These are phyloP conservation scores for Vaccinium vitisidaea DNA, from an alignment of 148 eudicot genomes.

Conservation along the genomic window DNA sequence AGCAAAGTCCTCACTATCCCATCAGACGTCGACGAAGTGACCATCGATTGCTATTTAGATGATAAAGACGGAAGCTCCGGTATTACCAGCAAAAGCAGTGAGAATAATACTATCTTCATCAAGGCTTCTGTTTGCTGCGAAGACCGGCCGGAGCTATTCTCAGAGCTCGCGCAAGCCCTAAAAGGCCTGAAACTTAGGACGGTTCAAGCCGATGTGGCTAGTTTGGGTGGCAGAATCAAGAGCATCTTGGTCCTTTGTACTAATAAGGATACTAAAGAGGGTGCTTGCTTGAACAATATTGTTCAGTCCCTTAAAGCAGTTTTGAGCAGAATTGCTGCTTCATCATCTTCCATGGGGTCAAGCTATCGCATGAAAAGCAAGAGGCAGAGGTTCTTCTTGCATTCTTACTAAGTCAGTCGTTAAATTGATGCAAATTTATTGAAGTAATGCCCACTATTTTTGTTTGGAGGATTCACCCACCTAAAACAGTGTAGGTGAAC, in stretches of 20 bases:
- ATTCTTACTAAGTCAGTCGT: slow-evolving; percentile 15
- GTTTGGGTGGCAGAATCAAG: slow-evolving; percentile 77
- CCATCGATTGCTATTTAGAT: slow-evolving; percentile 32
- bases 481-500: background rate
- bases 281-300: slow-evolving; percentile 25
- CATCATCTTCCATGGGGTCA: slow-evolving; percentile 39
- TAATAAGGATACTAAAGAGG: slow-evolving; percentile 23
- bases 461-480: background rate
- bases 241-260: slow-evolving; percentile 42
- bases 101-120: slow-evolving; percentile 25
- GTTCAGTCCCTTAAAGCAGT: slow-evolving; percentile 53
- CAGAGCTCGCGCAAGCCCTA: slow-evolving; percentile 61
- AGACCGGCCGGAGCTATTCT: slow-evolving; percentile 58
- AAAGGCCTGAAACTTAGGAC: slow-evolving; percentile 45
- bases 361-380: slow-evolving; percentile 66
- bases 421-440: background rate
- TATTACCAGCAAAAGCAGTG: background rate
- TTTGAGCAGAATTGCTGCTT: slow-evolving; percentile 48
- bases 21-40: slow-evolving; percentile 59
- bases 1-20: slow-evolving; percentile 58
- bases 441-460: background rate
- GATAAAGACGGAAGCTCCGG: slow-evolving; percentile 1
- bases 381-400: slow-evolving; percentile 75
- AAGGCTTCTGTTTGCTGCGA: slow-evolving; percentile 70
- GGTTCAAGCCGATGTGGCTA: slow-evolving; percentile 58